Base-by-base conservation (phyloP, 169 alveolate genomes). In the Eimeria maxima region DNA sequence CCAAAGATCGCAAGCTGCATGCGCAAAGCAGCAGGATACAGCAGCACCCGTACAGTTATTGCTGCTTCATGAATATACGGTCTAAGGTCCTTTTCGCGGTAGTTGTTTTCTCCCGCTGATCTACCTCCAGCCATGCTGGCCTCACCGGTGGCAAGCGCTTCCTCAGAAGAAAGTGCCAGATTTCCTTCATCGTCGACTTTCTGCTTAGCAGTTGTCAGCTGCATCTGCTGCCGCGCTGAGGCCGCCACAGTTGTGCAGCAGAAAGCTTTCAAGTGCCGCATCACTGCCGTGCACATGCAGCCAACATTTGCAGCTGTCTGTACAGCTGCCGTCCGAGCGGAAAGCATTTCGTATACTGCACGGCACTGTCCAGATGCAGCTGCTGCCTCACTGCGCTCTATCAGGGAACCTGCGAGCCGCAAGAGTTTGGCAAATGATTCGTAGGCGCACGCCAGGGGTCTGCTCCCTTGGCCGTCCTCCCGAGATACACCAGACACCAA, bases 141-240 rank as follows among this genome's bases (percentile, higher is more conserved):
- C n/a, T 38, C 81, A 87, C 93, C 93, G 5, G 83, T 87, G 18
- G 93, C 93, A 14, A 87, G 93, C 13, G 93, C 93, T 87, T 87
- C 93, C 42, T 87, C 93, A 3, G 78, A 57, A 38, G 80, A 42
- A 65, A 87, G 63, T 44, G 67, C 67, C 29, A 87, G 1, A 27
- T 44, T n/a, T 3, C 93, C 60, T 22, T 57, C 81, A 10, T 20
- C 81, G 29, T 65, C 60, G 8, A 27, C 44, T 18, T 24, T 8
- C n/a, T 71, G 81, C 10, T 33, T 47, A n/a, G 63, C 33, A 24
- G 53, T 45, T 42, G 29, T 27, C 71, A 20, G 22, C 33, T 53
- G 71, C 90, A 47, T 10, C 18, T 53, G 57, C 29, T 33, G 55
- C 55, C 42, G 53, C 3, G 14, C 60, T 33, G 92, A 20, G 0